These are phyloP conservation scores for Tricholoma matsutake DNA, from an alignment of 768 basidiomycete species.

Conservation along the genomic window DNA sequence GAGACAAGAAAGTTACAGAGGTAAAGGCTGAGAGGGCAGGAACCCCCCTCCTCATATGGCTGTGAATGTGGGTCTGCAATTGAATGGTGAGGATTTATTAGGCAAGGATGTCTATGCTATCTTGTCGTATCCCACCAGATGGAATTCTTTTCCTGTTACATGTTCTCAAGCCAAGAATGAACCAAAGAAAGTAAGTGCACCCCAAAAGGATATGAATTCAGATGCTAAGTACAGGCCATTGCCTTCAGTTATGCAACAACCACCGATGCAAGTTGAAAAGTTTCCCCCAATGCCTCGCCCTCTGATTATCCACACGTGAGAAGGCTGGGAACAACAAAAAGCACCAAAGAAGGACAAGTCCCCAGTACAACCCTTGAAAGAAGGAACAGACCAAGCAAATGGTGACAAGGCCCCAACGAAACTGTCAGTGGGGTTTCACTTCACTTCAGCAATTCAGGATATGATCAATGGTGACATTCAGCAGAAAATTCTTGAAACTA, in stretches of 20 bases:
- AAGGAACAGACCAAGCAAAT: neutral
- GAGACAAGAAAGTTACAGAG: no score
- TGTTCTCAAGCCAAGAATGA: neutral
- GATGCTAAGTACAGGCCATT: neutral
- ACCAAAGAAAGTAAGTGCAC: no score
- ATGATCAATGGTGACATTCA: constrained; percentile 1
- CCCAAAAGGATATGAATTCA: no score
- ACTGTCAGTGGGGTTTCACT: neutral
- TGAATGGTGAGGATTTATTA: neutral
- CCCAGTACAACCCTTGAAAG: neutral
- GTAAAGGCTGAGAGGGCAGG: constrained; percentile 3
- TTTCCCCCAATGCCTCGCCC: neutral
- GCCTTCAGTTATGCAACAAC: neutral
- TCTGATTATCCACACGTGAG: no score
- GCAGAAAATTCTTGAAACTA: neutral
- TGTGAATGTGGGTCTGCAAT: constrained; percentile 4
- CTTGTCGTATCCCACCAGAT: neutral
- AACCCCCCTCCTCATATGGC: neutral
- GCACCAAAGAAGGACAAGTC: neutral
- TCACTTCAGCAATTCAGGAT: constrained; percentile 5
- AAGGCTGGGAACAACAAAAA: neutral
- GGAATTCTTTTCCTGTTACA: neutral
- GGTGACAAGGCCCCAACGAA: neutral
- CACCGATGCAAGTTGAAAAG: no score
- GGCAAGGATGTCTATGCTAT: neutral